Evolutionary conservation across 768 basidiomycete genomes (phyloP).

Genomic region (Mycena leptocephala): DNA sequence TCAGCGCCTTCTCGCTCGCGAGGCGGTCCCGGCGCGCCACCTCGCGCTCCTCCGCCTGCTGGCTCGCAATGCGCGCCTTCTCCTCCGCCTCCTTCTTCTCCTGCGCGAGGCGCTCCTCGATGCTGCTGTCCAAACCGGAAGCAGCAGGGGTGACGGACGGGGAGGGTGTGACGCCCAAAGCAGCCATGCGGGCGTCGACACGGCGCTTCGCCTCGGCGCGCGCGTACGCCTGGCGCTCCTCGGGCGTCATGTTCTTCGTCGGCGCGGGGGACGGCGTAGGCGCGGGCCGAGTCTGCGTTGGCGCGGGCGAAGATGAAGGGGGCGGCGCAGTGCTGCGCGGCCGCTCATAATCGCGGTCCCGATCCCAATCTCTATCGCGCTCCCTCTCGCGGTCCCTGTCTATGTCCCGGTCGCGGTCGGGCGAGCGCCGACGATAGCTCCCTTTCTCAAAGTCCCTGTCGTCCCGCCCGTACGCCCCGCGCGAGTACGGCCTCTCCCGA

Average conservation of each 20-base stretch:
- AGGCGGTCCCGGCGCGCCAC: constrained; percentile 79
- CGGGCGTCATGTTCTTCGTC: constrained; percentile 87
- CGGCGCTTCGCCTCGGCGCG: constrained; percentile 86
- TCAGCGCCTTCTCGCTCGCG: constrained; percentile 80
- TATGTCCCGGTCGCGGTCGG: constrained; percentile 46
- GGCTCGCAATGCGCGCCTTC: constrained; percentile 84
- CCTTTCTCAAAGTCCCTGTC: constrained; percentile 60
- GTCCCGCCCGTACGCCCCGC: constrained; percentile 58
- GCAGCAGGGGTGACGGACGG: constrained; percentile 50
- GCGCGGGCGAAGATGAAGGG: constrained; percentile 65
- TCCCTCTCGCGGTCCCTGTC: constrained; percentile 47
- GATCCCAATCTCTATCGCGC: constrained; percentile 42
- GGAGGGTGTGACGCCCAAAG: constrained; percentile 75
- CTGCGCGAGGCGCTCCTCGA: constrained; percentile 87
- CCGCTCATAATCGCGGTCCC: constrained; percentile 50
- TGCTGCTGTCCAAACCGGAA: constrained; percentile 75
- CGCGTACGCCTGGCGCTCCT: constrained; percentile 85
- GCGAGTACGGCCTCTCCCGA: constrained; percentile 69
- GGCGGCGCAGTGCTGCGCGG: constrained; percentile 69
- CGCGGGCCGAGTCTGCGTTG: constrained; percentile 58
- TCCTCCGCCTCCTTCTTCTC: constrained; percentile 96
- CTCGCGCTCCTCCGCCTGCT: constrained; percentile 87
- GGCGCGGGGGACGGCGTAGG: constrained; percentile 67
- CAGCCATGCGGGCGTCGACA: constrained; percentile 88
- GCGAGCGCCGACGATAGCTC: constrained; percentile 50